phyloP scores from a whole-genome alignment of 805 yeast genomes.

The Sungouiozyma intestinalis region DNA sequence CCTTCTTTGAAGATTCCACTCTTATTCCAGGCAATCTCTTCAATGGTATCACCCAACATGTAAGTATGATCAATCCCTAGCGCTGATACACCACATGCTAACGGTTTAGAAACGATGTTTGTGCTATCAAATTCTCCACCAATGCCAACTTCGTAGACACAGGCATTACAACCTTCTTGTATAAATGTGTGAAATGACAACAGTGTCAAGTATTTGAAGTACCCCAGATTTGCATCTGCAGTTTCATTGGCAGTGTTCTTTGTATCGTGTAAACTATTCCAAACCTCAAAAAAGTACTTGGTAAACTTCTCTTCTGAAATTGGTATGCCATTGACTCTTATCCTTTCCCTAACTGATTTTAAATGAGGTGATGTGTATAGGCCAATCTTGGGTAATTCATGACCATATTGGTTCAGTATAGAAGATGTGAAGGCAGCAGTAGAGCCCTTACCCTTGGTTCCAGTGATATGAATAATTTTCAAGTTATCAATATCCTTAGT shows the following conservation, averaged over 20 bases:
- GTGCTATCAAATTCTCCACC: constrained; percentile 99
- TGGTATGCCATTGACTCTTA: constrained; percentile 79
- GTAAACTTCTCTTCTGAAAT: constrained; percentile 72
- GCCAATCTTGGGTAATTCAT: constrained; percentile 51
- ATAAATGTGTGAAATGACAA: constrained; percentile 85
- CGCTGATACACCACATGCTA: constrained; percentile 75
- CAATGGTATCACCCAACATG: constrained; percentile 78
- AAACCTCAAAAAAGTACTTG: constrained; percentile 85
- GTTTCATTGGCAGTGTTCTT: constrained; percentile 20
- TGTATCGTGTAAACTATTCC: constrained; percentile 51
- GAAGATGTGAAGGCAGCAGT: constrained; percentile 91
- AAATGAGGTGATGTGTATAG: constrained; percentile 95
- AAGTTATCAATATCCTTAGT: constrained; percentile 60
- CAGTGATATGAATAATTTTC: constrained; percentile 86
- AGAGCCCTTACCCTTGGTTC: constrained; percentile 97
- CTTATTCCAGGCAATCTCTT: constrained; percentile 91
- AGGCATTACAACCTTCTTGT: constrained; percentile 83
- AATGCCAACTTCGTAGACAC: constrained; percentile 95
- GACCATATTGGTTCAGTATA: constrained; percentile 54
- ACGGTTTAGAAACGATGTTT: constrained; percentile 68
- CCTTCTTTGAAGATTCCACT: constrained; percentile 78
- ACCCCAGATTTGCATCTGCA: constrained; percentile 56
- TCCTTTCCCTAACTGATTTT: constrained; percentile 85
- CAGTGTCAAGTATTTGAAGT: constrained; percentile 82
- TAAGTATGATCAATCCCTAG: constrained; percentile 88